Evolutionary conservation across 1,139 yeast genomes (phyloP).

Genomic region (Blastobotrys illinoisensis): DNA sequence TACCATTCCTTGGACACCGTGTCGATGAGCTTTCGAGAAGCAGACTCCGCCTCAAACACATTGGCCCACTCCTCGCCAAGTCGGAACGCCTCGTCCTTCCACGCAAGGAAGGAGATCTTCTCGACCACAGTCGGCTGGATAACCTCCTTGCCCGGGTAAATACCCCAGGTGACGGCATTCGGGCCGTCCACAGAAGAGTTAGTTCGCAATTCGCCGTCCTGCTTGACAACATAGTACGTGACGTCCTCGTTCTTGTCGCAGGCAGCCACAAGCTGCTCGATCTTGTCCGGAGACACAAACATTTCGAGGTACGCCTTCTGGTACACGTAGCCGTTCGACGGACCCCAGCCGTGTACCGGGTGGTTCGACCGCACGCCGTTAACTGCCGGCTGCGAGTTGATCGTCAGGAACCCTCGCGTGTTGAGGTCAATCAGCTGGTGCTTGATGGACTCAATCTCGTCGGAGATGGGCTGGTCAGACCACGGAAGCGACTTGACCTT

Average conservation of each 20-base stretch:
- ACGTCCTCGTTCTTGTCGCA: slow-evolving; percentile 48
- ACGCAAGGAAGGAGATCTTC: slow-evolving; percentile 78
- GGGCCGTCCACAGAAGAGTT: slow-evolving; percentile 75
- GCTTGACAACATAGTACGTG: slow-evolving; percentile 76
- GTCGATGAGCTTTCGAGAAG: slow-evolving; percentile 40
- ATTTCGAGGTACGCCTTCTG: slow-evolving; percentile 91
- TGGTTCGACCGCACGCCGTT: slow-evolving; percentile 74
- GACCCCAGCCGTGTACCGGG: slow-evolving; percentile 90
- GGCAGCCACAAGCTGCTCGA: slow-evolving; percentile 39
- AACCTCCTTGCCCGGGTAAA: slow-evolving; percentile 87
- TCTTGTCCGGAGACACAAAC: slow-evolving; percentile 55
- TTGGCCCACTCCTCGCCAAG: slow-evolving; percentile 76
- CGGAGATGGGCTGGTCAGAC: slow-evolving; percentile 86
- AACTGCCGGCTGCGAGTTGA: slow-evolving; percentile 93
- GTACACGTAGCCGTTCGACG: slow-evolving; percentile 82
- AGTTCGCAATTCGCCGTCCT: slow-evolving; percentile 50
- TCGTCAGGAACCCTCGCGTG: slow-evolving; percentile 62
- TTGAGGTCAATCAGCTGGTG: slow-evolving; percentile 58
- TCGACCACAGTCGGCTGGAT: slow-evolving; percentile 93
- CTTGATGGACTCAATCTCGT: slow-evolving; percentile 65
- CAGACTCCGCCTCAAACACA: slow-evolving; percentile 36
- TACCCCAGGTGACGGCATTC: slow-evolving; percentile 98
- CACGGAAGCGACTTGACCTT: slow-evolving; percentile 78
- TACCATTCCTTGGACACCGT: slow-evolving; percentile 55
- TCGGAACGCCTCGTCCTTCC: slow-evolving; percentile 94